These are phyloP conservation scores for Auricularia cornea DNA, from an alignment of 768 basidiomycete species.

Conservation along the genomic window DNA sequence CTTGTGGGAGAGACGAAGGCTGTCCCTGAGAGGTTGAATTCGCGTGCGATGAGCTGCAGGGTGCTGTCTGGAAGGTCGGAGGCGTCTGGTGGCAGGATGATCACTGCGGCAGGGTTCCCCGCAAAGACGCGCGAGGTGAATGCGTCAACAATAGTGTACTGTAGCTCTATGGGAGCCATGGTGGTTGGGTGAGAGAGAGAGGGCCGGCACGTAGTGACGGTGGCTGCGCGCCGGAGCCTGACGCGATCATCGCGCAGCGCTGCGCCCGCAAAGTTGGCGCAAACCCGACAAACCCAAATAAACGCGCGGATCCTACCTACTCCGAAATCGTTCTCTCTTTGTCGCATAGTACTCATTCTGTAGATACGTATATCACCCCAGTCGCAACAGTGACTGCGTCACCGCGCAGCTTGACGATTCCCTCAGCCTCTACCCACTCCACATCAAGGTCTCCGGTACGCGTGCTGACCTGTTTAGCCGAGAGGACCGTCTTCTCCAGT, in stretches of 20 bases:
- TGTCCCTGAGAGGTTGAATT: neutral
- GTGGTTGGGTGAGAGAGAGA: too few species aligned
- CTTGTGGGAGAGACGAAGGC: neutral
- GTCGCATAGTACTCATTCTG: too few species aligned
- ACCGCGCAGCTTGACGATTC: neutral
- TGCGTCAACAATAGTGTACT: conserved; percentile 22
- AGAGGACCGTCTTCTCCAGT: neutral
- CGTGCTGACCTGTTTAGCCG: conserved; percentile 29
- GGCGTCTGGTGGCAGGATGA: conserved; percentile 13
- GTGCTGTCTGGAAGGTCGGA: conserved; percentile 7
- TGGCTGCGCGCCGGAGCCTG: too few species aligned
- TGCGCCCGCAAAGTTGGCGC: too few species aligned
- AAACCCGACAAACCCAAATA: too few species aligned
- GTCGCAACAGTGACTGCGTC: neutral
- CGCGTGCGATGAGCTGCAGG: conserved; percentile 5
- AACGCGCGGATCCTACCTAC: too few species aligned
- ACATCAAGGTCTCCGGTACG: conserved; percentile 40
- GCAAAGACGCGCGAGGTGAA: conserved; percentile 20
- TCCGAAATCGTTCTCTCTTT: too few species aligned
- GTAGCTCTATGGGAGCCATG: conserved; percentile 17
- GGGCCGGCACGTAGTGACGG: too few species aligned
- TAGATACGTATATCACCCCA: neutral
- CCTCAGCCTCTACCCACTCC: conserved; percentile 17
- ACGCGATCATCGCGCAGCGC: too few species aligned
- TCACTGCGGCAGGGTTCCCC: conserved; percentile 27